Conservation (phyloP, 768 basidiomycete species). For the Podaxis sp. region DNA sequence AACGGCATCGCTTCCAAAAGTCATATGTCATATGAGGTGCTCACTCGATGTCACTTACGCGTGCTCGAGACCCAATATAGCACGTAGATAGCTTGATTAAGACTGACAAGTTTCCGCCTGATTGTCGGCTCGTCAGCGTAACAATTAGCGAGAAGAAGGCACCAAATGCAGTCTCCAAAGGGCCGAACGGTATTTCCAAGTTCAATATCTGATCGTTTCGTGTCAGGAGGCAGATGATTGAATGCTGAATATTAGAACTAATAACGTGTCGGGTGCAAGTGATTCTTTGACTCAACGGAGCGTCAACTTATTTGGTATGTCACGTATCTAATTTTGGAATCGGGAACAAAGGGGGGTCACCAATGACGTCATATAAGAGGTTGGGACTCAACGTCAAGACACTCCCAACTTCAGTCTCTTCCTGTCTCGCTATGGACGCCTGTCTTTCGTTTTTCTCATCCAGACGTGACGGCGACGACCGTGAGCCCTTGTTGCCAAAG, state of each 20-base stretch:
- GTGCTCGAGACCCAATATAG: not conserved
- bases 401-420: not conserved
- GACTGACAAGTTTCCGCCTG: not conserved
- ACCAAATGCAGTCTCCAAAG: not conserved
- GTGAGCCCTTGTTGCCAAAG: slow-evolving; percentile 21
- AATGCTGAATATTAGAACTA: too few species aligned
- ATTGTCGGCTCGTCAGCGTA: not conserved
- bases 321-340: too few species aligned
- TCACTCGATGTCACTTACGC: not conserved
- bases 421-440: slow-evolving; percentile 17
- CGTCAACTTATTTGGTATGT: too few species aligned
- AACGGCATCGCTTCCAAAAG: not conserved
- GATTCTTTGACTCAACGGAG: too few species aligned
- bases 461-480: slow-evolving; percentile 17
- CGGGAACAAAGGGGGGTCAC: too few species aligned
- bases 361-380: too few species aligned
- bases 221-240: too few species aligned
- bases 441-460: slow-evolving; percentile 23
- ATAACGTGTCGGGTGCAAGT: too few species aligned
- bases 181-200: not conserved
- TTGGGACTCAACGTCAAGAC: too few species aligned
- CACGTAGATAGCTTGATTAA: not conserved
- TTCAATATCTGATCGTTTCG: too few species aligned
- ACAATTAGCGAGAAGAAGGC: not conserved
- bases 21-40: not conserved